Conservation (phyloP, 2,329 filamentous ascomycete species). For the Clonostachys solani region DNA sequence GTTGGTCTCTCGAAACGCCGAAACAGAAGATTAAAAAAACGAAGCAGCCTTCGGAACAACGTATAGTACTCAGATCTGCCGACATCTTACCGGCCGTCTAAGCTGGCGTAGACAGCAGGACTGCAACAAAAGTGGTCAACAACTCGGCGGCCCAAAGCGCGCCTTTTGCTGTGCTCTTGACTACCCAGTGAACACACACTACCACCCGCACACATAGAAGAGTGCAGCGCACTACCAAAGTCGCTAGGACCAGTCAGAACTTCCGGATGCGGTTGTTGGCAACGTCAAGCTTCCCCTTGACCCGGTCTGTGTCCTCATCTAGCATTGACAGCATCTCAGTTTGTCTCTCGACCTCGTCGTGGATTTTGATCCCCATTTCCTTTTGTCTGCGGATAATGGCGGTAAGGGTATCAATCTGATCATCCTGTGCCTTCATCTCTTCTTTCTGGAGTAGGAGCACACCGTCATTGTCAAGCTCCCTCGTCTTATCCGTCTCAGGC, state of each 20-base stretch:
- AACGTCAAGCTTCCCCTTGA: constrained; percentile 66
- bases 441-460: constrained; percentile 70
- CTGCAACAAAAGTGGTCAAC: not conserved
- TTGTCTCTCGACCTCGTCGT: constrained; percentile 69
- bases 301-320: constrained; percentile 61
- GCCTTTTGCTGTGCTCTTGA: constrained; percentile 8
- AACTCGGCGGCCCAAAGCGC: constrained; percentile 6
- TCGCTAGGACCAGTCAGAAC: constrained; percentile 40
- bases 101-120: no score
- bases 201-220: constrained; percentile 18
- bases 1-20: no score
- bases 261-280: constrained; percentile 70
- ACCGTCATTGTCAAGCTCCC: constrained; percentile 72
- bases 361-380: constrained; percentile 74
- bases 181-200: constrained; percentile 23
- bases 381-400: constrained; percentile 69
- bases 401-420: constrained; percentile 64
- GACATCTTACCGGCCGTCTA: no score
- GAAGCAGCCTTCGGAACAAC: no score
- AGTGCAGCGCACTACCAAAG: constrained; percentile 12
- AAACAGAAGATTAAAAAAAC: no score
- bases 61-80: no score
- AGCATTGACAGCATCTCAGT: constrained; percentile 65
- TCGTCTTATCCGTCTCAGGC: constrained; percentile 70
- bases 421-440: constrained; percentile 71